Conservation (phyloP, 495 filamentous ascomycete genomes). For the Penicillium coffeae region DNA sequence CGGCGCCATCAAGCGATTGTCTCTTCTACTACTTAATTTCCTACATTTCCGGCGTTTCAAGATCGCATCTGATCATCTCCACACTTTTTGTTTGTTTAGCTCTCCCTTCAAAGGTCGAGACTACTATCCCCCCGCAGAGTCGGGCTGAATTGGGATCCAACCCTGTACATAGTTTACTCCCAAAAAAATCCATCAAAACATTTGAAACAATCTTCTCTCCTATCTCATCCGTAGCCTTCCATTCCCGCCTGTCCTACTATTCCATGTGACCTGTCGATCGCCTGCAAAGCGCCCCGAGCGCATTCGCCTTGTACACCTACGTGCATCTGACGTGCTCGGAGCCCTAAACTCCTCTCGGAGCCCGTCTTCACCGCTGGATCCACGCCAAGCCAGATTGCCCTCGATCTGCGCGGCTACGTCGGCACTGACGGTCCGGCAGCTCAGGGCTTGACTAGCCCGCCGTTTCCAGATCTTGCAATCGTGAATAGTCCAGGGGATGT, state of each 20-base stretch:
- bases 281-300: constrained; percentile 12
- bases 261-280: background rate
- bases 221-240: no score
- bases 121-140: constrained; percentile 9
- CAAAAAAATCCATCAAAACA: background rate
- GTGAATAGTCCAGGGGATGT: no score
- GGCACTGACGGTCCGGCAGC: constrained; percentile 19
- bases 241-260: no score
- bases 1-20: constrained; percentile 9
- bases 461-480: no score
- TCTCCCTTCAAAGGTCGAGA: constrained; percentile 24
- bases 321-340: no score
- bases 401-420: constrained; percentile 26
- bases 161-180: constrained; percentile 7
- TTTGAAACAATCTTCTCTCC: no score
- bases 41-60: constrained; percentile 6
- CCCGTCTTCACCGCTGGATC: constrained; percentile 24
- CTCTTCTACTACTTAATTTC: constrained; percentile 2
- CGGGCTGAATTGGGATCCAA: constrained; percentile 9
- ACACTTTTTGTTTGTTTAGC: constrained; percentile 9
- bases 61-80: constrained; percentile 12
- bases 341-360: constrained; percentile 15
- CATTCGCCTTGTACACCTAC: no score
- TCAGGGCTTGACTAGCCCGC: background rate
- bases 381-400: constrained; percentile 16